Evolutionary conservation across 1,284 basidiomycete species (phyloP), one percentile per base, ranked within the genome.

Genomic region (Puccinia polysora): DNA sequence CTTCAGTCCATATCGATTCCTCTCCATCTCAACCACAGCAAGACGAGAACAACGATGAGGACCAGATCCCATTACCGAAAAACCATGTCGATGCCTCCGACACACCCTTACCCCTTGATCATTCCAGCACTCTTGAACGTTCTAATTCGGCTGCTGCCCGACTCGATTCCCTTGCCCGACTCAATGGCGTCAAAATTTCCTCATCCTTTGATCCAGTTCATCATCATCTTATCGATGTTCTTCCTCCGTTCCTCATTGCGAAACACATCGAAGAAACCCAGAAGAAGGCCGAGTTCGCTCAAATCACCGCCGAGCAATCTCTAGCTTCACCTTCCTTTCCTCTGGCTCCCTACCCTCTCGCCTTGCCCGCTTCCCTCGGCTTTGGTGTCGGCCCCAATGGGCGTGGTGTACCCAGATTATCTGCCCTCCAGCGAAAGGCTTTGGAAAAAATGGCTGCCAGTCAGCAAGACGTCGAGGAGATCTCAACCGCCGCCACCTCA

Each of bases 361-460:
- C 38, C 4, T 45, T 47, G 10, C 55, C 65, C 32, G 10, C 15
- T 14, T 47, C 40, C 10, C 67, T 69, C 6, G 67, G 67, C 10
- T 69, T 69, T 34, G 40, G 53, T 47, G 67, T 69, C 52, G 67
- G 67, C 12, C 67, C 67, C 15, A 69, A 69, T 25, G 67, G 67
- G 0, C 53, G 67, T 10, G 67, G 67, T 47, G 67, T 69, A 32
- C 67, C 67, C 15, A 43, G 67, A 45, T 38, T 69, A 32, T 69
- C 67, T 23, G 67, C 67, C 14, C 53, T 69, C 2, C 67, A 69
- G 38, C 67, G 67, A 32, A 69, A 69, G 59, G 67, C 67, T 2
- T 28, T 69, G 15, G 67, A 69, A 34, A 69, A 69, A 43, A 59
- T 69, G 67, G 55, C 53, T 15, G 18, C 4, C 14, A 28, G 45